A percentile compares a stretch with the other conserved stretches of the same genome.
phyloP scores from a whole-genome alignment of 257 asterid genomes.

The Vinca minor region DNA sequence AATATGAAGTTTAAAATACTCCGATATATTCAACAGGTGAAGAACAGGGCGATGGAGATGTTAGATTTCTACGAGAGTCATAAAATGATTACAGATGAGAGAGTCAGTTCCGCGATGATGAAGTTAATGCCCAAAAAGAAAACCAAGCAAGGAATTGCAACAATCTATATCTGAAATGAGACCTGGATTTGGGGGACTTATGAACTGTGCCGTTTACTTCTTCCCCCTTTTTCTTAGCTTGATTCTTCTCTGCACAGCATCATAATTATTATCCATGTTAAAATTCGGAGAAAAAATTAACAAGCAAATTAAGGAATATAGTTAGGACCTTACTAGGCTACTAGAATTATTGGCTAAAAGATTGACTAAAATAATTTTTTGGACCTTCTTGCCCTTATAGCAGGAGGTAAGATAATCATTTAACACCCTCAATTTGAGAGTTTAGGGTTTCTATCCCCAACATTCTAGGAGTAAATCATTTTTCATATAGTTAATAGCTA shows the following conservation, averaged over 20 bases:
- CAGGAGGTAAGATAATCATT: no score
- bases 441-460: no score
- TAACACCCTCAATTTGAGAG: no score
- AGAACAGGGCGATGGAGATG: constrained; percentile 88
- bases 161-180: no score
- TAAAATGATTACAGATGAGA: constrained; percentile 66
- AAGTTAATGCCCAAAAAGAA: constrained; percentile 27
- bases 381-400: no score
- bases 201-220: constrained; percentile 10
- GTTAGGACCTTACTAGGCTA: no score
- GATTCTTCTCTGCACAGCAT: constrained; percentile 59
- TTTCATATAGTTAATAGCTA: no score
- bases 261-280: constrained; percentile 12
- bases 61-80: constrained; percentile 78
- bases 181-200: not conserved
- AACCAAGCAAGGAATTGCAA: no score
- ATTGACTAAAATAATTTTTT: no score
- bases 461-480: no score
- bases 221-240: constrained; percentile 39
- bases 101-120: constrained; percentile 54
- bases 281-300: not conserved
- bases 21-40: constrained; percentile 57
- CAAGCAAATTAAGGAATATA: no score
- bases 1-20: not conserved
- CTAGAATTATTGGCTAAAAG: no score